Percentiles rank a stretch among this genome's conserved stretches.
Evolutionary conservation across 257 asterid genomes (phyloP).

Genomic region (Vinca minor): DNA sequence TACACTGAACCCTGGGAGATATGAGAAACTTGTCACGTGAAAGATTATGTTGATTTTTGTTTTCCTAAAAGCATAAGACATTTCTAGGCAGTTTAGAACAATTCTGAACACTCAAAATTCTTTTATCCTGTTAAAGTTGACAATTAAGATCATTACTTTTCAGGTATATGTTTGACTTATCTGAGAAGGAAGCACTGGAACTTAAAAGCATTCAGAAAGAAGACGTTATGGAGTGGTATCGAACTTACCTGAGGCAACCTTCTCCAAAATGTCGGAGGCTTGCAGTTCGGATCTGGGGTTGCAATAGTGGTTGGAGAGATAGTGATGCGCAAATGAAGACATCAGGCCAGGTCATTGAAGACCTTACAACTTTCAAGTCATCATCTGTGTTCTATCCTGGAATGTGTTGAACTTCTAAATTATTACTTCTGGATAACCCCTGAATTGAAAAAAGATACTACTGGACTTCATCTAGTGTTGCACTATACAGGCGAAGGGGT

Average conservation of each 20-base stretch:
- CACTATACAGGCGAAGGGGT: background rate
- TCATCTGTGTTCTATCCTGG: slow-evolving; percentile 57
- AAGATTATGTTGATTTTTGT: no score
- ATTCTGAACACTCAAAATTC: background rate
- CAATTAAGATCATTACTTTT: slow-evolving; percentile 16
- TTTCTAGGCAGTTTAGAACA: background rate
- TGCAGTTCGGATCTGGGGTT: slow-evolving; percentile 84
- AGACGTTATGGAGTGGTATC: slow-evolving; percentile 67
- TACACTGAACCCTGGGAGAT: no score
- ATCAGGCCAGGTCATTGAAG: slow-evolving; percentile 44
- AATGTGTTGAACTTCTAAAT: slow-evolving; percentile 18
- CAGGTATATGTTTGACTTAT: slow-evolving; percentile 93
- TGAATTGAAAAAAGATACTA: background rate
- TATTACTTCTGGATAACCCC: background rate
- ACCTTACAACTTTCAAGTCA: slow-evolving; percentile 52
- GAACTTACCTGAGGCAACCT: slow-evolving; percentile 52
- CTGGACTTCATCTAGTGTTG: background rate
- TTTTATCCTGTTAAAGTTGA: background rate
- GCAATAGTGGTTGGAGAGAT: slow-evolving; percentile 49
- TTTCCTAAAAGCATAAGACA: no score
- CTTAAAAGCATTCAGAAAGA: slow-evolving; percentile 45
- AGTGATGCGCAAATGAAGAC: slow-evolving; percentile 21
- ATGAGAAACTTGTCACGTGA: no score
- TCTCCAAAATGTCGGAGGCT: slow-evolving; percentile 92
- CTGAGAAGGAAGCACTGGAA: slow-evolving; percentile 71